Percentiles rank a stretch among this genome's conserved stretches.
Conservation (phyloP, 1,284 basidiomycete genomes). For the Cryptococcus jaspeensis region DNA sequence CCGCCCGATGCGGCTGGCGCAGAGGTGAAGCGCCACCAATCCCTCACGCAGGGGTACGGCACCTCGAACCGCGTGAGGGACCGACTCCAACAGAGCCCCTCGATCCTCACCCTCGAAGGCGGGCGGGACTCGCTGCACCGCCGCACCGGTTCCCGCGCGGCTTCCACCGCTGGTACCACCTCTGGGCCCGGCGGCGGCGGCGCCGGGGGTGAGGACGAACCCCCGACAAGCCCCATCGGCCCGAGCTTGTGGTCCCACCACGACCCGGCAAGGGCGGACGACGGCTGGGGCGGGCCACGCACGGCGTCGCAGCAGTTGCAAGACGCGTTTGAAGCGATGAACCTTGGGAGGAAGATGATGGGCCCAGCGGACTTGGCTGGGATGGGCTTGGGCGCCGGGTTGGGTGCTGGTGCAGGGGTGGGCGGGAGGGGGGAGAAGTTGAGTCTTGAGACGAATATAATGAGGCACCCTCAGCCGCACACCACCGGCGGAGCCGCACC, state of each 20-base stretch:
- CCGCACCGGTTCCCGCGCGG: no score
- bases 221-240: slow-evolving; percentile 41
- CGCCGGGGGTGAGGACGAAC: slow-evolving; percentile 23
- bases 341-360: slow-evolving; percentile 27
- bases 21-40: slow-evolving; percentile 48
- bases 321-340: slow-evolving; percentile 47
- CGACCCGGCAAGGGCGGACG: slow-evolving; percentile 22
- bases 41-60: slow-evolving; percentile 46
- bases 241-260: slow-evolving; percentile 42
- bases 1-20: slow-evolving; percentile 14
- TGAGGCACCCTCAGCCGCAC: slow-evolving; percentile 16
- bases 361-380: slow-evolving; percentile 1
- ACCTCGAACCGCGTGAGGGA: slow-evolving; percentile 37
- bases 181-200: slow-evolving; percentile 17
- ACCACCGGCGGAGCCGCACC: not conserved
- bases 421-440: slow-evolving; percentile 4
- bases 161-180: slow-evolving; percentile 5
- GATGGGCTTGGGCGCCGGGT: not conserved
- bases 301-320: slow-evolving; percentile 36
- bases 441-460: slow-evolving; percentile 11
- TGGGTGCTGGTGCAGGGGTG: no score
- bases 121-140: not conserved
- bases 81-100: slow-evolving; percentile 39
- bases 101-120: slow-evolving; percentile 35
- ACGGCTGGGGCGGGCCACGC: slow-evolving; percentile 31